Percentiles rank a stretch among this genome's conserved stretches.
These are phyloP conservation scores for Penicillium parvum DNA, from an alignment of 495 filamentous ascomycete species.

Conservation along the genomic window DNA sequence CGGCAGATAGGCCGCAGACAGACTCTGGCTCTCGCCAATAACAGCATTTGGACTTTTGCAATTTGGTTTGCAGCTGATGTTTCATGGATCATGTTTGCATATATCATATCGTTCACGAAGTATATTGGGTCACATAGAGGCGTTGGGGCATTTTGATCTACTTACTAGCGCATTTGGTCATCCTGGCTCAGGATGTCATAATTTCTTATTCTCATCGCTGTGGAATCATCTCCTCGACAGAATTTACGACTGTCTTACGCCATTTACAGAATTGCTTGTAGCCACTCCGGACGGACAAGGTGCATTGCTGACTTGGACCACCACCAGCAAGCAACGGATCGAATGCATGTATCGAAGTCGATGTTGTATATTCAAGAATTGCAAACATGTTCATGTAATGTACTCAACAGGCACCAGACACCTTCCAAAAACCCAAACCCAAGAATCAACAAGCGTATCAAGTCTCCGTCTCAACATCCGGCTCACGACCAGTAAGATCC, in stretches of 20 bases:
- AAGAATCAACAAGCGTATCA: not conserved
- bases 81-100: too few relatives aligned
- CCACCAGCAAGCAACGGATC: too few relatives aligned
- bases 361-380: too few relatives aligned
- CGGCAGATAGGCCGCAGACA: not conserved
- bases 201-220: not conserved
- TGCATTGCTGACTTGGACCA: too few relatives aligned
- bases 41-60: not conserved
- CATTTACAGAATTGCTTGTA: too few relatives aligned
- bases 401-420: too few relatives aligned
- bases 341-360: too few relatives aligned
- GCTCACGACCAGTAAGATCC: slow-evolving; percentile 46
- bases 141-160: slow-evolving; percentile 11
- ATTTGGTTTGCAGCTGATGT: too few relatives aligned
- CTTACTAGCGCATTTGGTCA: slow-evolving; percentile 8
- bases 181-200: slow-evolving; percentile 3
- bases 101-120: slow-evolving; percentile 15
- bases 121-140: slow-evolving; percentile 15
- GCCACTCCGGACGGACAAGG: too few relatives aligned
- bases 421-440: not conserved
- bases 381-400: too few relatives aligned
- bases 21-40: not conserved
- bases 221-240: too few relatives aligned
- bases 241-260: too few relatives aligned
- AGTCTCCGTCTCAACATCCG: slow-evolving; percentile 51